These are phyloP conservation scores for Stephania japonica DNA, from an alignment of 164 flowering plant genomes.

Conservation along the genomic window DNA sequence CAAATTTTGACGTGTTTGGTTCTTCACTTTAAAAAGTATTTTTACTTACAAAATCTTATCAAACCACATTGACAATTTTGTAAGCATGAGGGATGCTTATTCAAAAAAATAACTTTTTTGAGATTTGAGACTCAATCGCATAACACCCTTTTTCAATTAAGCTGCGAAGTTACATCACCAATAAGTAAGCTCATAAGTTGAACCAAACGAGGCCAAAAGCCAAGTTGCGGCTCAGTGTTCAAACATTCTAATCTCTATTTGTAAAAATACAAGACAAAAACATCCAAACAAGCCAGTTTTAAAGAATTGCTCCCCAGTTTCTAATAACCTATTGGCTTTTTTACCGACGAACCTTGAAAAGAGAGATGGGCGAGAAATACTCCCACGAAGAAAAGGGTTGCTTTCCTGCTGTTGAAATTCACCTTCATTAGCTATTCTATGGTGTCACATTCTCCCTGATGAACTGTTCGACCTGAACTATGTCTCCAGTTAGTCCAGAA, in stretches of 20 bases:
- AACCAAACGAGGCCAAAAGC: no score
- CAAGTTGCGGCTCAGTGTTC: neutral
- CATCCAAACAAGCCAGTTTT: neutral
- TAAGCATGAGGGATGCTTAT: no score
- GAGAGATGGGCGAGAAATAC: neutral
- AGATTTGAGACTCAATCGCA: no score
- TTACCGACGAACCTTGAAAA: neutral
- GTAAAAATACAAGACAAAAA: neutral
- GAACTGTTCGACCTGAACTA: slow-evolving; percentile 66
- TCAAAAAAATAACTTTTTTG: no score
- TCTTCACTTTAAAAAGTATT: no score
- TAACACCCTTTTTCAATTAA: no score
- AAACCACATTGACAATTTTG: no score
- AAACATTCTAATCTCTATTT: neutral
- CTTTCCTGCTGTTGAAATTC: neutral
- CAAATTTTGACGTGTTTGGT: no score
- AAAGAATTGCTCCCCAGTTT: neutral
- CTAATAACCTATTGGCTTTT: neutral
- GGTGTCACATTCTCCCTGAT: slow-evolving; percentile 71
- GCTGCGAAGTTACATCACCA: no score
- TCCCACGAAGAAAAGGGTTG: neutral
- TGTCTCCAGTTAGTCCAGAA: slow-evolving; percentile 77
- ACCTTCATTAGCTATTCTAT: slow-evolving; percentile 8
- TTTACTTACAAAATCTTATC: no score
- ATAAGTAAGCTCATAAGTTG: no score